phyloP scores from a whole-genome alignment of 306 rosid species.

The Casuarina cunninghamiana region DNA sequence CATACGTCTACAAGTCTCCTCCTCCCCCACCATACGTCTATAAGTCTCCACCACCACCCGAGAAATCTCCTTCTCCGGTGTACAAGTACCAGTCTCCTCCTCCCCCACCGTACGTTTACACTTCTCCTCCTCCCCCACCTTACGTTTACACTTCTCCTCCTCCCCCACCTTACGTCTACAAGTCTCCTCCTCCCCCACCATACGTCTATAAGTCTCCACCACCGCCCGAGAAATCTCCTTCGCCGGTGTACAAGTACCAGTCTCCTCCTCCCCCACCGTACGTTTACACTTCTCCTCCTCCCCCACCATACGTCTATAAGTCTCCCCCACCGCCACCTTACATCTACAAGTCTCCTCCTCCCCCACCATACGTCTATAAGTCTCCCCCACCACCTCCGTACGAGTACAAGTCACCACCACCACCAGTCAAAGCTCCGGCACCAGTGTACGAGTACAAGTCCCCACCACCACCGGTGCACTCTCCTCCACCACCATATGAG shows the following conservation, averaged over 20 bases:
- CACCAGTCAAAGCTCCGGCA: background rate
- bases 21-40: background rate
- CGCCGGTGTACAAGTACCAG: too few relatives aligned
- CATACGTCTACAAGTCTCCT: background rate
- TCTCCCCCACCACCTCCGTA: too few relatives aligned
- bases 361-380: too few relatives aligned
- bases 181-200: constrained; percentile 3
- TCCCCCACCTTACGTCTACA: constrained; percentile 1
- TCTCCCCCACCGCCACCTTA: too few relatives aligned
- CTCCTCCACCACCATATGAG: constrained; percentile 2
- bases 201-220: constrained; percentile 17
- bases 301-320: background rate
- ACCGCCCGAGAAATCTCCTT: background rate
- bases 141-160: constrained; percentile 29
- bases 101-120: background rate
- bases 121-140: background rate
- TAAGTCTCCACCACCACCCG: background rate
- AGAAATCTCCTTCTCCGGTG: constrained; percentile 18
- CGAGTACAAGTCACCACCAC: constrained; percentile 37
- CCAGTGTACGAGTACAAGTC: constrained; percentile 9
- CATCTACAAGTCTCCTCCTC: too few relatives aligned
- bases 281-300: too few relatives aligned
- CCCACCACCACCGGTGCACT: background rate
- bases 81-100: constrained; percentile 23
- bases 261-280: too few relatives aligned